Evolutionary conservation across 2,329 filamentous ascomycete genomes (phyloP).

Genomic region (Cercospora sp.): DNA sequence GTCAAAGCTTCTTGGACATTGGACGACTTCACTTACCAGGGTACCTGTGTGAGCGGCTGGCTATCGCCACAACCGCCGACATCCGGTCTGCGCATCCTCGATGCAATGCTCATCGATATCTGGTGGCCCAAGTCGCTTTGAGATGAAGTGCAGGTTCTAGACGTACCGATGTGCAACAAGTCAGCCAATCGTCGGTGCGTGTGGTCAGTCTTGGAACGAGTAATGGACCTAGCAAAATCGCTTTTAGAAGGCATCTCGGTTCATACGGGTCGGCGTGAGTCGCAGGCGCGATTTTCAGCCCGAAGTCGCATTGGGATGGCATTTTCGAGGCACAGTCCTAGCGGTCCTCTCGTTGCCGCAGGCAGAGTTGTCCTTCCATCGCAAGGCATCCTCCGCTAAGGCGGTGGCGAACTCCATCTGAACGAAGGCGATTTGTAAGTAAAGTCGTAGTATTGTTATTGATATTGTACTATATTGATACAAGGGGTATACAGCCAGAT

Average conservation of each 20-base stretch:
- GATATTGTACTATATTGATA: background rate
- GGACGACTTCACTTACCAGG: background rate
- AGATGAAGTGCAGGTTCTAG: background rate
- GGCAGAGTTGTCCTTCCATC: background rate
- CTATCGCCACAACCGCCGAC: background rate
- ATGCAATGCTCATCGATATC: background rate
- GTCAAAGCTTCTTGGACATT: background rate
- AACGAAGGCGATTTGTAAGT: background rate
- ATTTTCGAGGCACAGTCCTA: background rate
- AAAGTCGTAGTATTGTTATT: background rate
- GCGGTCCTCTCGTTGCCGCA: background rate
- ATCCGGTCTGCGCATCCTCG: background rate
- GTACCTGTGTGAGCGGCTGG: background rate
- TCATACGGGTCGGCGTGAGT: background rate
- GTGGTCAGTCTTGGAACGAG: background rate
- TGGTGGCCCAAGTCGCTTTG: background rate
- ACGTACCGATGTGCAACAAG: background rate
- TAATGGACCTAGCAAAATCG: background rate
- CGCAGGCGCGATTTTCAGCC: background rate
- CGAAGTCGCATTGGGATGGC: background rate
- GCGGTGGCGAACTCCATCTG: background rate
- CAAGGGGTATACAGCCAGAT: slow-evolving; percentile 2
- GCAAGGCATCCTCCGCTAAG: background rate
- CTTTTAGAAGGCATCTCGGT: background rate
- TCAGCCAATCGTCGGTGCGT: background rate